A percentile compares a stretch with the other conserved stretches of the same genome.
These are phyloP conservation scores for Dichomitus squalens DNA, from an alignment of 1,284 basidiomycete genomes.

Conservation along the genomic window DNA sequence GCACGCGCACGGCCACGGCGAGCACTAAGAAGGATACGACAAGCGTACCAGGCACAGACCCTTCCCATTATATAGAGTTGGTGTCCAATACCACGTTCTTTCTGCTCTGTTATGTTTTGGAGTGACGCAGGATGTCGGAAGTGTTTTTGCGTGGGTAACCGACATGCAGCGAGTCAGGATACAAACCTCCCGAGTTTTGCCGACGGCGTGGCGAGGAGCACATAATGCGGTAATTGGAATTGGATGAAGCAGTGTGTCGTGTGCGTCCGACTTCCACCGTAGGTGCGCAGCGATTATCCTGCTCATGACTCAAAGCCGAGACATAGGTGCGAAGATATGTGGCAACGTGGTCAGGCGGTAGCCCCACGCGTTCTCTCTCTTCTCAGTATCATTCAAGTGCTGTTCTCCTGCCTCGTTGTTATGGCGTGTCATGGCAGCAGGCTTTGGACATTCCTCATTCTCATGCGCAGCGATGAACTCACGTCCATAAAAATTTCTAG, in stretches of 20 bases:
- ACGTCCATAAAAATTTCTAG: neutral
- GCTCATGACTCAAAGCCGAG: neutral
- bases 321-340: neutral
- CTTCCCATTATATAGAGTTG: constrained; percentile 4
- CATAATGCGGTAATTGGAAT: neutral
- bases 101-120: neutral
- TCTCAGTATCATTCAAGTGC: neutral
- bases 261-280: neutral
- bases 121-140: too few relatives aligned
- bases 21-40: constrained; percentile 27
- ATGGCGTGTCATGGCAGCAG: neutral
- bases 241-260: neutral
- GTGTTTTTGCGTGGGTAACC: too few relatives aligned
- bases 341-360: neutral
- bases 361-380: neutral
- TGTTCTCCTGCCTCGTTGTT: neutral
- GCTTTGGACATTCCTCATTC: neutral
- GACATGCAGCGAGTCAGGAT: too few relatives aligned
- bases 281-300: neutral
- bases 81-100: constrained; percentile 16
- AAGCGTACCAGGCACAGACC: constrained; percentile 5
- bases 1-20: constrained; percentile 53
- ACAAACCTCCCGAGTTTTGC: neutral
- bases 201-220: neutral
- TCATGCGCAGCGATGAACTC: neutral